Base-by-base conservation (phyloP, 306 rosid species). In the Prunus dulcis region DNA sequence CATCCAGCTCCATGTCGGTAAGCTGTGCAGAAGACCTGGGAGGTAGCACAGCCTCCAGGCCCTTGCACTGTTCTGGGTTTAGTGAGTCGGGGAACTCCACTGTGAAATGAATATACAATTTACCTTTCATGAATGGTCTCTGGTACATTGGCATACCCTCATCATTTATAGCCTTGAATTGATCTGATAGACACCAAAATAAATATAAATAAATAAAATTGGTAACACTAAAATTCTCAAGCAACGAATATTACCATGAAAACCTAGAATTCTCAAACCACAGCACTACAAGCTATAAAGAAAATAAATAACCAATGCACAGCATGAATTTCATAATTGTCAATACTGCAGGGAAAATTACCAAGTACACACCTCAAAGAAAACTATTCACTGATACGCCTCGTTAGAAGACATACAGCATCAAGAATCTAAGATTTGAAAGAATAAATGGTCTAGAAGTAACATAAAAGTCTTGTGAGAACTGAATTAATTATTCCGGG, bases 61-160 rank as follows among this genome's bases (percentile, higher is more conserved):
- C 87, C 86, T 84, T 82, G 68, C 91, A 90, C 77, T 92, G 97
- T 17, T 92, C 97, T 19, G 82, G 90, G 28, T 25, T 85, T 47
- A 94, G 78, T 5, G 86, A 84, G 12, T 94, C 98, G 0, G 97
- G 97, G 84, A 94, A 94, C 11, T 94, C 98, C 61, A 92, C 97
- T 0, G 88, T 85, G 78, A 94, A 94, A 82, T 91, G 98, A 20
- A 92, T 89, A 79, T 94, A 94, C 17, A 92, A 85, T 71, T 89
- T 94, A 2, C 98, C 98, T 84, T 89, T 94, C 95, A 94, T 94
- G 69, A 94, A 94, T 64, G 97, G 85, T 82, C 96, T 92, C 89
- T 90, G 96, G 83, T 91, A 92, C 82, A 92, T 76, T 3, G 98
- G 95, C 98, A 94, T 94, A 22, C 98, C 98, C 83, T 94, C 98